A percentile compares a stretch with the other conserved stretches of the same genome.
These are phyloP conservation scores for Domatiomyces catenatus DNA, from an alignment of 2,329 filamentous ascomycete species.

Conservation along the genomic window DNA sequence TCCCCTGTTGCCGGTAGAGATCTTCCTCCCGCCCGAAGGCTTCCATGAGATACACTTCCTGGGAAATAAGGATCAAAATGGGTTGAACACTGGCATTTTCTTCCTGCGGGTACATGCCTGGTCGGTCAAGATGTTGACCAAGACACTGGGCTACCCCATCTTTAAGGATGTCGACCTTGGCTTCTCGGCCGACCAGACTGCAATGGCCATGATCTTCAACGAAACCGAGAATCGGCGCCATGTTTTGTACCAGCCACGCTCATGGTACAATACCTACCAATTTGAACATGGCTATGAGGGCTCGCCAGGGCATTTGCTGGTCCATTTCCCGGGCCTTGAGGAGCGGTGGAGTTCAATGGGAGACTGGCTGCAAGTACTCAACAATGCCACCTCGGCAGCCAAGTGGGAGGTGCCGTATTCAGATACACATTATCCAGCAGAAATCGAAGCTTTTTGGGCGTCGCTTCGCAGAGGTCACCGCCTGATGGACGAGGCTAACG, in stretches of 20 bases:
- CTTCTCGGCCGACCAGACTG: constrained; percentile 13
- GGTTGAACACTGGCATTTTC: constrained; percentile 24
- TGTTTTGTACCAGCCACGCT: constrained; percentile 2
- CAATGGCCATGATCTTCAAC: constrained; percentile 3
- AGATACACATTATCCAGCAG: constrained; percentile 14
- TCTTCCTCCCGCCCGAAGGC: constrained; percentile 21
- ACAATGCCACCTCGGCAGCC: constrained; percentile 5
- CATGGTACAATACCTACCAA: constrained; percentile 13
- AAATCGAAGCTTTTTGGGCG: constrained; percentile 16
- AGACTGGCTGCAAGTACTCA: constrained; percentile 18
- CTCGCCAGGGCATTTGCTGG: constrained; percentile 18
- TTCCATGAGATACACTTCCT: constrained; percentile 20
- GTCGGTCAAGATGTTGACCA: constrained; percentile 21
- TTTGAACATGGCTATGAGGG: constrained; percentile 2
- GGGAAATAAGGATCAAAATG: constrained; percentile 21
- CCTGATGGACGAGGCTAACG: neutral
- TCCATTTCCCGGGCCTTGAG: constrained; percentile 20
- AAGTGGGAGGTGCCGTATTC: constrained; percentile 17
- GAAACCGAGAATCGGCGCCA: constrained; percentile 1
- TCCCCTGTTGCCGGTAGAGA: constrained; percentile 20
- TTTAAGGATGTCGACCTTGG: constrained; percentile 12
- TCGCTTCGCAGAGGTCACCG: neutral
- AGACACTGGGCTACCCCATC: constrained; percentile 17
- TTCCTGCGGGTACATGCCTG: constrained; percentile 23
- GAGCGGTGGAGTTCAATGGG: constrained; percentile 18